Evolutionary conservation across 1,139 yeast species (phyloP).

Genomic region (Zygosaccharomyces pseudobailii): DNA sequence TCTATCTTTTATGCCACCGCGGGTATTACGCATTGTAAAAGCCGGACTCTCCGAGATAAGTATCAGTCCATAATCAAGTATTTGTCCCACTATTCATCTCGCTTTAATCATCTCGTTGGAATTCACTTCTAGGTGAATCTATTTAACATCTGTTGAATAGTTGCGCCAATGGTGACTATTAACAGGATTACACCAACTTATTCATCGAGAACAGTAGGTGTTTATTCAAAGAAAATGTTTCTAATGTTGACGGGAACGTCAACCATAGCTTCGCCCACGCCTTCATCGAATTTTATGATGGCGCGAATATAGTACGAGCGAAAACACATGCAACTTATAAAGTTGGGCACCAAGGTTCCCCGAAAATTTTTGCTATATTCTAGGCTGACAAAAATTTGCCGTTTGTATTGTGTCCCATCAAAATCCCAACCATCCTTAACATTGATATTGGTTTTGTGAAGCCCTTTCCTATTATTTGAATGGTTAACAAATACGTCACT

Average conservation of each 20-base stretch:
- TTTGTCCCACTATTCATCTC: too few relatives aligned
- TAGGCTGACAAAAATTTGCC: background rate
- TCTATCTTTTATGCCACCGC: too few relatives aligned
- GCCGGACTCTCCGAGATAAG: too few relatives aligned
- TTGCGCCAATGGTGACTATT: too few relatives aligned
- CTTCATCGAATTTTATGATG: slow-evolving; percentile 26
- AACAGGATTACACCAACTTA: too few relatives aligned
- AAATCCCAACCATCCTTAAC: background rate
- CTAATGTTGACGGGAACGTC: slow-evolving; percentile 28
- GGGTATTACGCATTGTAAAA: too few relatives aligned
- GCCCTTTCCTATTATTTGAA: background rate
- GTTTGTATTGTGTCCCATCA: background rate
- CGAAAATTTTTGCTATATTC: background rate
- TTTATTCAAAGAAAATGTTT: background rate
- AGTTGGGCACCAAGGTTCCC: slow-evolving; percentile 40
- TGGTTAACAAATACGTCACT: background rate
- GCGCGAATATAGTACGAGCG: slow-evolving; percentile 43
- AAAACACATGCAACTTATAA: slow-evolving; percentile 49
- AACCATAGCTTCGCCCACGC: slow-evolving; percentile 21
- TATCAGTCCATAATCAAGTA: too few relatives aligned
- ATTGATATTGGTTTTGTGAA: background rate
- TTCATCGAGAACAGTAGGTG: background rate
- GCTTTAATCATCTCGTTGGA: too few relatives aligned
- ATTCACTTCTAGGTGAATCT: too few relatives aligned
- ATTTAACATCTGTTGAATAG: too few relatives aligned